Evolutionary conservation across 768 basidiomycete genomes (phyloP).

Genomic region (Naganishia vishniacii): DNA sequence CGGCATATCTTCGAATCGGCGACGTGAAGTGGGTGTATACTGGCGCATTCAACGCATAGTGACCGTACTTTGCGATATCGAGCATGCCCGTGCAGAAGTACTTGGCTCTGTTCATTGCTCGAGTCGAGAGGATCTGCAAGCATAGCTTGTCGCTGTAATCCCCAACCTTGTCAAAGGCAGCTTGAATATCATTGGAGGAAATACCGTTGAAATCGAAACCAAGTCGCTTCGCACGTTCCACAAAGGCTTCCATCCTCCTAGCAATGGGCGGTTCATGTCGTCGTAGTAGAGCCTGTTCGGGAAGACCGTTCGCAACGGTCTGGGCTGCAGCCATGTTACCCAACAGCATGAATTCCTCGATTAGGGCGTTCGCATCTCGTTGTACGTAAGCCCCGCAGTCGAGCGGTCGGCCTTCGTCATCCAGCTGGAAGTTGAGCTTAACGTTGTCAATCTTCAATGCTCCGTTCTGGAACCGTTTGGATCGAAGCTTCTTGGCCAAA

Average conservation of each 20-base stretch:
- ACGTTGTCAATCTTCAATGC: conserved; percentile 66
- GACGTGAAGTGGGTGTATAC: conserved; percentile 64
- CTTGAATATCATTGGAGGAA: conserved; percentile 74
- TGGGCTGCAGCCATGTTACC: conserved; percentile 86
- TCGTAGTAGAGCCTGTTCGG: conserved; percentile 93
- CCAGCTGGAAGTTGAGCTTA: conserved; percentile 69
- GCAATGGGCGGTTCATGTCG: conserved; percentile 91
- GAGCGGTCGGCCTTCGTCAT: conserved; percentile 67
- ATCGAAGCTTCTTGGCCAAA: conserved; percentile 67
- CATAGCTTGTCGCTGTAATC: conserved; percentile 69
- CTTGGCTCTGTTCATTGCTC: conserved; percentile 83
- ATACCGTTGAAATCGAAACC: conserved; percentile 76
- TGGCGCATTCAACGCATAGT: conserved; percentile 83
- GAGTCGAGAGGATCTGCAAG: conserved; percentile 76
- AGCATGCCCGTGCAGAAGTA: conserved; percentile 99
- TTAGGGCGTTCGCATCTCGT: conserved; percentile 68
- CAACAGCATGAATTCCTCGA: conserved; percentile 96
- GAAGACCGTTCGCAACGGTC: conserved; percentile 84
- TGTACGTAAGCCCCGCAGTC: conserved; percentile 68
- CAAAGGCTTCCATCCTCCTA: conserved; percentile 74
- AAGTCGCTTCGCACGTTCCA: conserved; percentile 72
- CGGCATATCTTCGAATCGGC: conserved; percentile 69
- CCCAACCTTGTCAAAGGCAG: conserved; percentile 67
- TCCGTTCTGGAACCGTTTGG: conserved; percentile 71
- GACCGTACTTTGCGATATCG: conserved; percentile 94